These are phyloP conservation scores for Ceratocystis lukuohia DNA, from an alignment of 2,329 filamentous ascomycete species.

Conservation along the genomic window DNA sequence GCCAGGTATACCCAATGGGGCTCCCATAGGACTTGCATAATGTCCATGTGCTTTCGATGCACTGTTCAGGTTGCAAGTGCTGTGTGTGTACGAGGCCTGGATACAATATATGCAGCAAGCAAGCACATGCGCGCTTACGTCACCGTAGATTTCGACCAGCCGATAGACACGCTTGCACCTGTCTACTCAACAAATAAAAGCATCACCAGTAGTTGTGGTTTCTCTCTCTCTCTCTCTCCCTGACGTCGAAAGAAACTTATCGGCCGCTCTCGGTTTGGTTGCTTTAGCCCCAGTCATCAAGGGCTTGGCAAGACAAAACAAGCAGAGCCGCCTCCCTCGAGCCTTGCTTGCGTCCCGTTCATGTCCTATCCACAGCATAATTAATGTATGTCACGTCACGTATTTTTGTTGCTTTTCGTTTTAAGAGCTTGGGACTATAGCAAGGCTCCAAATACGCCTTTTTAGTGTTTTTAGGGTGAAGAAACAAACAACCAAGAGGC, in stretches of 20 bases:
- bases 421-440: background rate
- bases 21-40: background rate
- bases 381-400: background rate
- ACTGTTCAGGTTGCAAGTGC: too few species aligned
- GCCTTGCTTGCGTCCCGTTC: background rate
- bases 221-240: background rate
- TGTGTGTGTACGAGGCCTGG: too few species aligned
- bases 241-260: background rate
- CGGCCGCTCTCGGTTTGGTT: background rate
- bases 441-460: background rate
- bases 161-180: background rate
- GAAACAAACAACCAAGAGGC: background rate
- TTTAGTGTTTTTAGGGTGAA: background rate
- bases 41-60: background rate
- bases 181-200: background rate
- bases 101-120: too few species aligned
- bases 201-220: background rate
- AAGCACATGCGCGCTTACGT: too few species aligned
- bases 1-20: background rate
- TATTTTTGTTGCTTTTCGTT: background rate
- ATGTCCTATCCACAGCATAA: background rate
- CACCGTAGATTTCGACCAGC: too few species aligned
- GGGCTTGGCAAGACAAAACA: background rate
- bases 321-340: background rate
- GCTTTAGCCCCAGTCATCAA: background rate